Evolutionary conservation across 495 filamentous ascomycete species (phyloP).

Genomic region (Podospora pseudopauciseta): DNA sequence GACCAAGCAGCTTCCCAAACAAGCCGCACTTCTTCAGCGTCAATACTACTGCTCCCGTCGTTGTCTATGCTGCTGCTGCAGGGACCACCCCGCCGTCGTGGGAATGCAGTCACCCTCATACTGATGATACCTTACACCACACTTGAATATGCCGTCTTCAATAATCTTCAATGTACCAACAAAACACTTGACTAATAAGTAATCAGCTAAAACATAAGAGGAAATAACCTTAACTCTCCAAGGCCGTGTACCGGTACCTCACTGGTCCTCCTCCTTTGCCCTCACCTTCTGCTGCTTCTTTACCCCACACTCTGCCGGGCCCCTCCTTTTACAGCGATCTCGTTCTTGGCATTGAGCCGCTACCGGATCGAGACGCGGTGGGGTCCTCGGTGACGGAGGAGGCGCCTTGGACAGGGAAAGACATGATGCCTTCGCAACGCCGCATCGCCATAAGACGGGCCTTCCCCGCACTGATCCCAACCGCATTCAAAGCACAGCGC

Average conservation of each 20-base stretch:
- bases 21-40: neutral
- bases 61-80: neutral
- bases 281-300: neutral
- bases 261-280: neutral
- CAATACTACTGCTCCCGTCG: neutral
- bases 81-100: neutral
- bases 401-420: slow-evolving; percentile 7
- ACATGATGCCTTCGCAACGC: slow-evolving; percentile 12
- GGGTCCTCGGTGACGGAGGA: slow-evolving; percentile 14
- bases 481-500: neutral
- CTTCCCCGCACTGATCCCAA: slow-evolving; percentile 11
- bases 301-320: neutral
- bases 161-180: no score
- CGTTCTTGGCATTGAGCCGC: slow-evolving; percentile 6
- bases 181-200: no score
- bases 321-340: slow-evolving; percentile 8
- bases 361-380: slow-evolving; percentile 13
- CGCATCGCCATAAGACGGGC: slow-evolving; percentile 5
- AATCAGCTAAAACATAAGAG: neutral
- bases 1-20: neutral
- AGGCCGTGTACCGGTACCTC: neutral
- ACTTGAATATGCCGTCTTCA: no score
- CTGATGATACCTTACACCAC: neutral
- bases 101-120: neutral
- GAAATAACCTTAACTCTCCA: neutral